Percentiles rank a stretch among this genome's conserved stretches.
Evolutionary conservation across 2,329 filamentous ascomycete genomes (phyloP).

Genomic region (Apiospora kogelbergensis): DNA sequence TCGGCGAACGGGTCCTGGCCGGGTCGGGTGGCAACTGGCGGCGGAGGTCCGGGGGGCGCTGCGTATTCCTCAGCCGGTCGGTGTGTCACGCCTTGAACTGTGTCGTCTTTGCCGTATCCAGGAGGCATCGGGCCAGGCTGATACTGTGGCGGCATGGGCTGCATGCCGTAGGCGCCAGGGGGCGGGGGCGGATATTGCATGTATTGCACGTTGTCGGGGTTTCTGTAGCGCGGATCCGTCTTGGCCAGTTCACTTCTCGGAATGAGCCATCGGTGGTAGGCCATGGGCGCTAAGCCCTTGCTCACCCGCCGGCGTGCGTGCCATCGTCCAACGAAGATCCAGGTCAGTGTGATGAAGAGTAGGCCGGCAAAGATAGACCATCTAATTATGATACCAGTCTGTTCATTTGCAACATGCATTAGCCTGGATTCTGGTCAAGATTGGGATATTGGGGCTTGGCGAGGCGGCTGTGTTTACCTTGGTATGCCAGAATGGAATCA

Average conservation of each 20-base stretch:
- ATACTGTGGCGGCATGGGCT: conserved; percentile 57
- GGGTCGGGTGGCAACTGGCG: conserved; percentile 31
- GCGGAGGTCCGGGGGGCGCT: conserved; percentile 51
- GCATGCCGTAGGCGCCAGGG: conserved; percentile 45
- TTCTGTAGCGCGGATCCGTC: conserved; percentile 50
- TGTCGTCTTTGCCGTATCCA: conserved; percentile 50
- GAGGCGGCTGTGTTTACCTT: not conserved
- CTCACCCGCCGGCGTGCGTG: conserved; percentile 68
- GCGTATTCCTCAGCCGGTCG: conserved; percentile 35
- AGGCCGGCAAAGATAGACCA: conserved; percentile 68
- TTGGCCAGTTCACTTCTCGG: conserved; percentile 44
- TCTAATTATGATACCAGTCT: conserved; percentile 67
- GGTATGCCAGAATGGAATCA: conserved; percentile 9
- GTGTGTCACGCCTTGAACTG: conserved; percentile 41
- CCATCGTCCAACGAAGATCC: conserved; percentile 66
- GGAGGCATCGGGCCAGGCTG: conserved; percentile 50
- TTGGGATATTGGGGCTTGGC: not conserved
- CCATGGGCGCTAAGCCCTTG: conserved; percentile 64
- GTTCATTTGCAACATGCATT: not conserved
- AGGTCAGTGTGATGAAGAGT: conserved; percentile 56
- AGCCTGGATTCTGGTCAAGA: not conserved
- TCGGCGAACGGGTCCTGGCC: conserved; percentile 18
- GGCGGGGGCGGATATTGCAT: conserved; percentile 37
- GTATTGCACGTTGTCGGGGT: conserved; percentile 41
- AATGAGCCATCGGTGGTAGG: conserved; percentile 67